Percentiles rank a stretch among this genome's conserved stretches.
These are phyloP conservation scores for Komagataella ulmi DNA, from an alignment of 805 yeast species.

Conservation along the genomic window DNA sequence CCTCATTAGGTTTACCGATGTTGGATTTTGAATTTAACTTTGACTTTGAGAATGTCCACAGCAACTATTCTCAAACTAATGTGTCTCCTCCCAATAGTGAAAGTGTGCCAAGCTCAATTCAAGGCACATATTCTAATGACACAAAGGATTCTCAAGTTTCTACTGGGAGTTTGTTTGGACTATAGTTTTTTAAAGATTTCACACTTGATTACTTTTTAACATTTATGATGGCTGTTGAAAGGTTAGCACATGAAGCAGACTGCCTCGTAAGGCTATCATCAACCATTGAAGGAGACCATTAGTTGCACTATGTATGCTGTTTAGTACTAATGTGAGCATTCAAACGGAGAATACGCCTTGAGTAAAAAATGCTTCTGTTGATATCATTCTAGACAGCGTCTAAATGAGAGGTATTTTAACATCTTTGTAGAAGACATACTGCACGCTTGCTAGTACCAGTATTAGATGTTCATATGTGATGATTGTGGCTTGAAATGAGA, in stretches of 20 bases:
- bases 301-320: too few species aligned
- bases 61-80: neutral
- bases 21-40: slow-evolving; percentile 30
- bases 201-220: neutral
- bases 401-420: too few species aligned
- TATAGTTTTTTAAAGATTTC: neutral
- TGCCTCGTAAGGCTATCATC: too few species aligned
- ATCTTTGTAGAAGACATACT: too few species aligned
- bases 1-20: slow-evolving; percentile 62
- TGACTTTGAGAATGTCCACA: neutral
- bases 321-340: too few species aligned
- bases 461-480: too few species aligned
- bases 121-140: neutral
- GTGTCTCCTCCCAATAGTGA: neutral
- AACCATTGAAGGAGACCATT: too few species aligned
- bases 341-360: too few species aligned
- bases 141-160: neutral
- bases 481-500: too few species aligned
- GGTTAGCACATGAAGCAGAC: neutral
- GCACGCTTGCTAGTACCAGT: too few species aligned
- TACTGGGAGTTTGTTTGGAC: neutral
- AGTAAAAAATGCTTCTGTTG: too few species aligned
- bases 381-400: too few species aligned
- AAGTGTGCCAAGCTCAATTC: neutral
- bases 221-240: neutral